Percentiles rank a stretch among this genome's conserved stretches.
Conservation (phyloP, 2,329 filamentous ascomycete species). For the Apiospora pterosperma region DNA sequence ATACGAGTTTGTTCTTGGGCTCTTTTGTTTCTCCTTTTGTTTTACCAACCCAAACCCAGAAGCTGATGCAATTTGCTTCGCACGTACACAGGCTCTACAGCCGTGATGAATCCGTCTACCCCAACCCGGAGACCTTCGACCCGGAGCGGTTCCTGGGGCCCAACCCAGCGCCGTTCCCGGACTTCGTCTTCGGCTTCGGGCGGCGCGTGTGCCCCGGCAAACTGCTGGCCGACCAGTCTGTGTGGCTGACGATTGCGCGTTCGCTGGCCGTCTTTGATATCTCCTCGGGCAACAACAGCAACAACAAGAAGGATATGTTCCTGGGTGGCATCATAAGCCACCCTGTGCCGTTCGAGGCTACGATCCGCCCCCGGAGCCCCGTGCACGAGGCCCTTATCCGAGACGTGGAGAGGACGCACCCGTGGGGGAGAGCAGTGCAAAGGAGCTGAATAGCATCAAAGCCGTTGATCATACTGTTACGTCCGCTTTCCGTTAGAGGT, state of each 20-base stretch:
- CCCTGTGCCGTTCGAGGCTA: conserved; percentile 17
- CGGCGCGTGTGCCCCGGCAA: conserved; percentile 39
- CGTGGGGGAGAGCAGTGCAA: conserved; percentile 15
- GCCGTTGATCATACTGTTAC: no score
- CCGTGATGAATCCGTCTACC: conserved; percentile 28
- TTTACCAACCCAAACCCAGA: no score
- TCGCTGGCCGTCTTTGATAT: conserved; percentile 53
- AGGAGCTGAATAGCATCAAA: not conserved
- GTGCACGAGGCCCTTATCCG: conserved; percentile 22
- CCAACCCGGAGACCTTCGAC: conserved; percentile 34
- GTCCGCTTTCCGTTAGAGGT: no score
- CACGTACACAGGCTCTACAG: conserved; percentile 31
- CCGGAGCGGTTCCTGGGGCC: conserved; percentile 15
- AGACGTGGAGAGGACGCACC: conserved; percentile 14
- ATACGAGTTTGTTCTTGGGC: no score
- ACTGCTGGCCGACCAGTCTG: conserved; percentile 49
- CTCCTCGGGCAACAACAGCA: conserved; percentile 19
- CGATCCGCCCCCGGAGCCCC: conserved; percentile 20
- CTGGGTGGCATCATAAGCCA: conserved; percentile 21
- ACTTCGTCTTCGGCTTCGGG: conserved; percentile 37
- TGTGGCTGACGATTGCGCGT: conserved; percentile 41
- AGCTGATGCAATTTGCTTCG: not conserved
- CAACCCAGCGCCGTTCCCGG: conserved; percentile 27
- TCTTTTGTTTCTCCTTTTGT: no score
- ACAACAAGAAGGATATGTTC: conserved; percentile 28